phyloP scores from a whole-genome alignment of 2,329 filamentous ascomycete species.

The Catunica adiposa region DNA sequence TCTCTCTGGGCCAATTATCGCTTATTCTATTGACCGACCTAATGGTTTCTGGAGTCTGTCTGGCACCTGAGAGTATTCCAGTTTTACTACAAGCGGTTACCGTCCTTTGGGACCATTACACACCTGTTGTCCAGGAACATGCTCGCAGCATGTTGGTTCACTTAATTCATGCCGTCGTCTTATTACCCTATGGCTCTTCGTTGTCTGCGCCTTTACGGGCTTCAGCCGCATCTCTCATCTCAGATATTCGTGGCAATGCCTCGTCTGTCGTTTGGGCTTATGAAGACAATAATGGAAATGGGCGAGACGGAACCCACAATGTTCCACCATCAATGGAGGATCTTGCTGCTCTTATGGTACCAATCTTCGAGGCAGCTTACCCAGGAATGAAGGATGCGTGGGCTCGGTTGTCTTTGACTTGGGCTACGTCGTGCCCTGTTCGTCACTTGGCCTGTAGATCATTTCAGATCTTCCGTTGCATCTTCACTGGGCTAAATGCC shows the following conservation, averaged over 20 bases:
- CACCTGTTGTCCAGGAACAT: slow-evolving; percentile 84
- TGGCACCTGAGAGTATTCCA: slow-evolving; percentile 64
- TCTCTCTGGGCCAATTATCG: slow-evolving; percentile 83
- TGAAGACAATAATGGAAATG: slow-evolving; percentile 74
- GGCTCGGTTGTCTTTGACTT: slow-evolving; percentile 77
- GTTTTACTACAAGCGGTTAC: slow-evolving; percentile 79
- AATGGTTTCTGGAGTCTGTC: slow-evolving; percentile 78
- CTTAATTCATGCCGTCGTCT: slow-evolving; percentile 87
- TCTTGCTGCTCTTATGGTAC: slow-evolving; percentile 65
- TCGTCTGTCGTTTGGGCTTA: slow-evolving; percentile 81
- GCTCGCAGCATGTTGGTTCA: slow-evolving; percentile 96
- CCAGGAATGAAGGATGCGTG: slow-evolving; percentile 80
- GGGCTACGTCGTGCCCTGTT: slow-evolving; percentile 94
- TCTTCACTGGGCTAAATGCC: slow-evolving; percentile 77
- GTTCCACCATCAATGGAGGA: slow-evolving; percentile 79
- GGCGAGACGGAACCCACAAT: slow-evolving; percentile 47
- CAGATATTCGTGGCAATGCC: slow-evolving; percentile 72
- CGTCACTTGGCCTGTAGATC: slow-evolving; percentile 89
- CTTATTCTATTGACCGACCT: slow-evolving; percentile 88
- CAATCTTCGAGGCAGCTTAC: slow-evolving; percentile 70
- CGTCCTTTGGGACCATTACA: slow-evolving; percentile 96
- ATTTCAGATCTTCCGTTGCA: slow-evolving; percentile 92
- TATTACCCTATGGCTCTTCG: slow-evolving; percentile 48
- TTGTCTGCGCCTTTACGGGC: slow-evolving; percentile 30
- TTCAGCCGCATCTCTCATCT: slow-evolving; percentile 73